Conservation (phyloP, 352 stramenopile species). For the Lagenidium sp. region DNA sequence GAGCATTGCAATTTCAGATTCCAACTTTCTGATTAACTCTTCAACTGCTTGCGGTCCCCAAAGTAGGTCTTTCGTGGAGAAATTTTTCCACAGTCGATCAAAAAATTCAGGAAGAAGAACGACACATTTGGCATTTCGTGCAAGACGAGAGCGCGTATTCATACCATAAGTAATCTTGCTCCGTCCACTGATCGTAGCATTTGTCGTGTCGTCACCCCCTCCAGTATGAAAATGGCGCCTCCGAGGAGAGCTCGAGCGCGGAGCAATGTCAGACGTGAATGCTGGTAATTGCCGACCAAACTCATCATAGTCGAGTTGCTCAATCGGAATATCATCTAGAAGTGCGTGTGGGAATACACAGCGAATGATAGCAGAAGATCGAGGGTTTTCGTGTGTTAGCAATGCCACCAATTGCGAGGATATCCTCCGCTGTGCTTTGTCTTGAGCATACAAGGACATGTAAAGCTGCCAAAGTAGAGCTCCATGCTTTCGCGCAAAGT, state of each 20-base stretch:
- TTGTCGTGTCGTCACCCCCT: slow-evolving; percentile 40
- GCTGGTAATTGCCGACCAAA: slow-evolving; percentile 67
- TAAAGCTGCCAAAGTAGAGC: slow-evolving; percentile 81
- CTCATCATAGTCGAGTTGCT: slow-evolving; percentile 76
- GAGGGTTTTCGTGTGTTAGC: slow-evolving; percentile 78
- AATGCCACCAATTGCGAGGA: slow-evolving; percentile 80
- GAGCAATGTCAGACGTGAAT: slow-evolving; percentile 31
- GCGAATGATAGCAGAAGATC: slow-evolving; percentile 75
- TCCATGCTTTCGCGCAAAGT: slow-evolving; percentile 79
- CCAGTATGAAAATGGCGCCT: slow-evolving; percentile 24
- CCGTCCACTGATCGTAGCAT: slow-evolving; percentile 57
- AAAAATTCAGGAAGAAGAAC: slow-evolving; percentile 85
- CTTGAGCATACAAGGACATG: slow-evolving; percentile 67
- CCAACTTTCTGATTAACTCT: slow-evolving; percentile 65
- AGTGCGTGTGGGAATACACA: slow-evolving; percentile 79
- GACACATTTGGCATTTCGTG: slow-evolving; percentile 68
- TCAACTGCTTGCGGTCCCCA: slow-evolving; percentile 66
- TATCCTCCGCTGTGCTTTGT: slow-evolving; percentile 79
- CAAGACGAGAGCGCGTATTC: slow-evolving; percentile 65
- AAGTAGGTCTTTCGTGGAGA: slow-evolving; percentile 72
- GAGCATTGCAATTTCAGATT: slow-evolving; percentile 57
- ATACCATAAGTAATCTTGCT: slow-evolving; percentile 66
- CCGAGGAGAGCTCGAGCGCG: slow-evolving; percentile 22
- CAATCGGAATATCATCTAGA: slow-evolving; percentile 65
- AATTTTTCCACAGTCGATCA: slow-evolving; percentile 66